Evolutionary conservation across 257 asterid species (phyloP).

Genomic region (Mentha longifolia): DNA sequence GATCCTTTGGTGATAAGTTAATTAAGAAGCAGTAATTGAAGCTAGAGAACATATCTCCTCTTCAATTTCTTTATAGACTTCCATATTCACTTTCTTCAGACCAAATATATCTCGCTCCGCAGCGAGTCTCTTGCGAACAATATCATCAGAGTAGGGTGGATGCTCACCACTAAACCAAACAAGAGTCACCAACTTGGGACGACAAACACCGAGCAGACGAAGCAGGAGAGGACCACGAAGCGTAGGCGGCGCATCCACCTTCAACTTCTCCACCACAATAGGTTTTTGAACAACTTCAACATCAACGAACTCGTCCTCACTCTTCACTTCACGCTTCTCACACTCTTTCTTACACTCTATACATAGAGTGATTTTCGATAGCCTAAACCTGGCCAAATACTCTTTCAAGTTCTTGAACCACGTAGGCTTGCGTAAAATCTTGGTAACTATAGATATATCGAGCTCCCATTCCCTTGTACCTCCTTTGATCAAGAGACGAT

Average conservation of each 20-base stretch:
- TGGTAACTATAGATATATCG: neutral
- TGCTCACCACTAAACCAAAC: no score
- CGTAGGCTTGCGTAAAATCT: neutral
- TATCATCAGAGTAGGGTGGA: no score
- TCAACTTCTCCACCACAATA: neutral
- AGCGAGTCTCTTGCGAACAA: no score
- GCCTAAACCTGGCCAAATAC: neutral
- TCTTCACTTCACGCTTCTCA: neutral
- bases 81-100: no score
- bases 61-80: no score
- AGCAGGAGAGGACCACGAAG: neutral
- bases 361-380: constrained; percentile 21
- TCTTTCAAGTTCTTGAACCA: constrained; percentile 23
- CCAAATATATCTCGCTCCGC: no score
- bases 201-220: neutral
- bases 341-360: no score
- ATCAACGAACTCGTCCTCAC: neutral
- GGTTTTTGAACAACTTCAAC: neutral
- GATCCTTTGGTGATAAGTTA: no score
- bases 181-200: neutral
- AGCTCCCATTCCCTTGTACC: neutral
- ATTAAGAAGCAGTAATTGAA: no score
- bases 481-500: neutral
- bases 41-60: no score
- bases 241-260: neutral